Evolutionary conservation across 371 early-diverging fungal genomes (phyloP), one percentile per base, ranked within the genome.

Genomic region (Mucor ambiguus): DNA sequence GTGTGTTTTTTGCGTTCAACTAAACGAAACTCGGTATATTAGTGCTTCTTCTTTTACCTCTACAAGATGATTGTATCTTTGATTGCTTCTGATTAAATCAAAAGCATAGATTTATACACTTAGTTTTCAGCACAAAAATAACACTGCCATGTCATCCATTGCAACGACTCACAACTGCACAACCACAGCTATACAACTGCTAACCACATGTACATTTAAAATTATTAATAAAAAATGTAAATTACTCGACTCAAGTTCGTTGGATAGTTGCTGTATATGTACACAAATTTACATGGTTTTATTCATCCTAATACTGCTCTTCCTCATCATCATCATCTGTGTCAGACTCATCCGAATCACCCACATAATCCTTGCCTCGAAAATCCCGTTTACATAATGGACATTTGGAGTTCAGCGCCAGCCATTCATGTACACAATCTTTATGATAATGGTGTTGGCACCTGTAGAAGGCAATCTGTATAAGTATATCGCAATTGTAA

Each of bases 11-110:
- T 44, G 20, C 44, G 44, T 44, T 20, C 20, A 44, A 44, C 44
- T 44, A 44, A 44, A 18, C 7, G 9, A 9, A 20, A 14, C 44
- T n/a, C n/a, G n/a, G 9, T 44, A 44, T n/a, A 18, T 20, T 66
- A 77, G 65, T 87, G 85, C 75, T 96, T 96, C 85, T 96, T 96
- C 77, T 95, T 88, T 81, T 95, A 90, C 68, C 83, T 92, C 43
- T 92, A 90, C 79, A 79, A 84, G 64, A 85, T 87, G 87, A 84
- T 87, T 67, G 78, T 87, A 54, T 85, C 82, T 37, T 70, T 86
- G 57, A 80, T 86, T 44, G 74, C 81, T 61, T 66, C 72, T 54
- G 65, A 71, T 61, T 68, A 61, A 35, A 28, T 37, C 24, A 43
- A 57, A 57, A 32, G 33, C 38, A 52, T 20, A 26, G 11, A 57